Evolutionary conservation across 2,329 filamentous ascomycete genomes (phyloP), one percentile per base, ranked within the genome.

Genomic region (Colletotrichum tabaci): DNA sequence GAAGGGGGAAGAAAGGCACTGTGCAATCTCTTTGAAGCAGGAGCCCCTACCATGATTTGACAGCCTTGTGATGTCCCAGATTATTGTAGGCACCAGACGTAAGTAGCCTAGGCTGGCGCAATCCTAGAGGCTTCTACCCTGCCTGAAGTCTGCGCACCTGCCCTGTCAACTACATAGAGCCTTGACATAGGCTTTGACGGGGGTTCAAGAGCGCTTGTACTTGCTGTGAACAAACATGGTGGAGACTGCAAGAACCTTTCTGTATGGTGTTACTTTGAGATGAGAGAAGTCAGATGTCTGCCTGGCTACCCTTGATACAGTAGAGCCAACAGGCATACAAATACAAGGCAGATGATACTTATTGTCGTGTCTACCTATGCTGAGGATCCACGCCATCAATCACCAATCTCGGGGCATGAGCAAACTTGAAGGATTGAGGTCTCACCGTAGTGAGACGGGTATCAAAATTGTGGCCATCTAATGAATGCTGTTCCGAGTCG

Each of bases 371-470:
- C 40, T 9, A 9, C 21, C 40, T 26, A 30, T 42, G 4, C 23
- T 30, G 40, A 50, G 13, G 21, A 4, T 8, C 30, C 9, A 7
- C 15, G 16, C 9, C 23, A 40, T 26, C 26, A 2, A 10, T 40
- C 16, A 40, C 16, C 15, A 8, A n/a, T 8, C 3, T 50, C 23
- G 46, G n/a, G 26, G 3, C 21, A 62, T 2, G 6, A 10, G 35
- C 15, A 42, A 13, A 26, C 12, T 50, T 61, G 16, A 21, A 62
- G 30, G 52, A 62, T n/a, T 40, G 35, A 15, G 49, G 40, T 57
- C 66, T 63, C 69, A 69, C 58, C 46, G 21, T 49, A 23, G 65
- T 47, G 65, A 63, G 65, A 68, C 35, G 69, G 69, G 69, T 72
- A 69, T 72, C 65, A 69, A 68, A 57, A 12, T 47, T 64, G 40